Percentiles rank a stretch among this genome's conserved stretches.
Conservation (phyloP, 176 grass and related monocot genomes). For the Miscanthus lutarioriparius region DNA sequence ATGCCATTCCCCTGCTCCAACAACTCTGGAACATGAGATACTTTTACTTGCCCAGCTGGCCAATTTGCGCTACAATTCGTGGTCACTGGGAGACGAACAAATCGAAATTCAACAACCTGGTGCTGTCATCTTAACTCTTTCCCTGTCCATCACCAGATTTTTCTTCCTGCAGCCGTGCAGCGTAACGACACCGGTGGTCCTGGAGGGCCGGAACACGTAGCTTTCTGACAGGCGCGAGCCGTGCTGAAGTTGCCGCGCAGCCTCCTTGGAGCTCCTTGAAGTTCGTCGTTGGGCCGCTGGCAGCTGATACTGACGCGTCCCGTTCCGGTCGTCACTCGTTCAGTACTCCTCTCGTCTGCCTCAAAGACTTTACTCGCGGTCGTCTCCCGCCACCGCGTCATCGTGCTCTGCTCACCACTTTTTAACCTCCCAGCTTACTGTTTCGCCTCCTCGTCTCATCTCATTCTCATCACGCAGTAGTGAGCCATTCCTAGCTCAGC, state of each 20-base stretch:
- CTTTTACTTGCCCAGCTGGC: background rate
- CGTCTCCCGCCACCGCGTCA: conserved; percentile 34
- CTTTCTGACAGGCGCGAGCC: background rate
- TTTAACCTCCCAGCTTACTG: conserved; percentile 17
- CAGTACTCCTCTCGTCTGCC: background rate
- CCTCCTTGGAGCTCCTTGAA: background rate
- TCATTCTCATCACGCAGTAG: background rate
- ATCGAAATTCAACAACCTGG: background rate
- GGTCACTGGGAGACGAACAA: background rate
- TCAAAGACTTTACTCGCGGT: background rate
- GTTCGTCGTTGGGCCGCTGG: background rate
- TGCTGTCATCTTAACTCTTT: background rate
- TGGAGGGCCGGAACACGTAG: background rate
- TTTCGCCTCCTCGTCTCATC: background rate
- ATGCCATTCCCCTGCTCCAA: background rate
- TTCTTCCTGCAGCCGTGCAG: background rate
- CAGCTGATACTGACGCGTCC: background rate
- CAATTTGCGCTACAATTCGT: background rate
- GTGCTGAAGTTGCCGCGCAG: conserved; percentile 24
- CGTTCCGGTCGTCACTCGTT: background rate
- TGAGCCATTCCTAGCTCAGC: background rate
- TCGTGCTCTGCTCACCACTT: background rate
- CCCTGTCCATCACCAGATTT: conserved; percentile 1
- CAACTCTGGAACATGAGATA: background rate
- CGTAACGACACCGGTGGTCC: background rate